A percentile compares a stretch with the other conserved stretches of the same genome.
Evolutionary conservation across 164 flowering plant genomes (phyloP).

Genomic region (Piper longum): DNA sequence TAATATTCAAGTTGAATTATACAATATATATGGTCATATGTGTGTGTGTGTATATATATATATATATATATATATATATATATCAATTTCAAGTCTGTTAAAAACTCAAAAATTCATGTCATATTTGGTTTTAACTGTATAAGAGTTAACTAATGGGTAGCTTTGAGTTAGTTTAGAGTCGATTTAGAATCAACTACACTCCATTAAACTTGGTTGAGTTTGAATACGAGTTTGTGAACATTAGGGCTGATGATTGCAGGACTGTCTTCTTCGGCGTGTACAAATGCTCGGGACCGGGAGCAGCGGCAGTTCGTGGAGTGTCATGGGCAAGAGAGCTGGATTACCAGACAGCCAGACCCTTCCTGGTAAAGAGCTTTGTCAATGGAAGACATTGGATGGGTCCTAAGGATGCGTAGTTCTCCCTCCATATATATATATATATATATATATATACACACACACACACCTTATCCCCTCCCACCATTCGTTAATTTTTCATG

Average conservation of each 20-base stretch:
- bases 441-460: too few relatives aligned
- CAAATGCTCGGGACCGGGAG: slow-evolving; percentile 87
- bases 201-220: too few relatives aligned
- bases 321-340: slow-evolving; percentile 82
- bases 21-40: too few relatives aligned
- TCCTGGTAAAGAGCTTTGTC: slow-evolving; percentile 76
- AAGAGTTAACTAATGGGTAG: not conserved
- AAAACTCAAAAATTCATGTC: not conserved
- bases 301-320: slow-evolving; percentile 40
- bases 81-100: not conserved
- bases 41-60: too few relatives aligned
- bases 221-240: too few relatives aligned
- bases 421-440: too few relatives aligned
- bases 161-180: too few relatives aligned
- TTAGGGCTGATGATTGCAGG: slow-evolving; percentile 21
- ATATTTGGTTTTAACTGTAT: not conserved
- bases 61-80: too few relatives aligned
- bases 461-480: too few relatives aligned
- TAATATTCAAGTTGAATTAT: too few relatives aligned
- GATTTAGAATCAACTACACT: too few relatives aligned
- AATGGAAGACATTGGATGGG: slow-evolving; percentile 13
- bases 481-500: too few relatives aligned
- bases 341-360: slow-evolving; percentile 53
- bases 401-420: not conserved
- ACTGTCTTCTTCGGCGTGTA: slow-evolving; percentile 75